Evolutionary conservation across 2,329 filamentous ascomycete genomes (phyloP), one percentile per base, ranked within the genome.

Genomic region (Trichoderma asperellum): DNA sequence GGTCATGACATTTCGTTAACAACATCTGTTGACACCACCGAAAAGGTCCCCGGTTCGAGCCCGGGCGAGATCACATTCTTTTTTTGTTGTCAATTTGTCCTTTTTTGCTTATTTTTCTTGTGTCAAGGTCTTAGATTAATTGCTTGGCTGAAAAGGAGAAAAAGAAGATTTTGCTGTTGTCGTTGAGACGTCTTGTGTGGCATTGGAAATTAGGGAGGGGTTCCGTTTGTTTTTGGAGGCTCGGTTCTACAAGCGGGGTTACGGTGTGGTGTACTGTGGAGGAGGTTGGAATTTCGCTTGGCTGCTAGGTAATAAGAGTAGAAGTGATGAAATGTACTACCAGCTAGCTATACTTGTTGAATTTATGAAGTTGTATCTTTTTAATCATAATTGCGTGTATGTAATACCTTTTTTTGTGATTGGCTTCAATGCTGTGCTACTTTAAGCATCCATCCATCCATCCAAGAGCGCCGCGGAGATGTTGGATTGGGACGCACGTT

Each of bases 31-130:
- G 59, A 69, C 67, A 34, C 67, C 67, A 70, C 68, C 68, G 68
- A 70, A 67, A 70, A 70, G 68, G 68, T 70, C 68, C 68, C 68
- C 68, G 68, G 68, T 70, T 70, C 68, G 68, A 70, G 68, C 68
- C 68, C 68, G 68, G 68, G 68, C 68, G 68, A 67, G 8, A 70
- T 67, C 68, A 70, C 12, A n/a, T 12, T 70, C 43, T 70, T 61
- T 52, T 18, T 56, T 34, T 43, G 24, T 21, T 8, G 24, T 24
- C 24, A 24, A 2, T 24, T 24, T 24, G 24, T 24, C 24, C 2
- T 24, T 24, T 24, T 24, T 24, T 24, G 3, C 24, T 24, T 24
- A 24, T 24, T 24, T 3, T 24, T 24, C 24, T 24, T 2, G 24
- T 3, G 3, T 24, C 24, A 24, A 24, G 24, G 24, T 24, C 24